A percentile compares a stretch with the other conserved stretches of the same genome.
Evolutionary conservation across 305 asterid species (phyloP).

Genomic region (Fraxinus platypoda): DNA sequence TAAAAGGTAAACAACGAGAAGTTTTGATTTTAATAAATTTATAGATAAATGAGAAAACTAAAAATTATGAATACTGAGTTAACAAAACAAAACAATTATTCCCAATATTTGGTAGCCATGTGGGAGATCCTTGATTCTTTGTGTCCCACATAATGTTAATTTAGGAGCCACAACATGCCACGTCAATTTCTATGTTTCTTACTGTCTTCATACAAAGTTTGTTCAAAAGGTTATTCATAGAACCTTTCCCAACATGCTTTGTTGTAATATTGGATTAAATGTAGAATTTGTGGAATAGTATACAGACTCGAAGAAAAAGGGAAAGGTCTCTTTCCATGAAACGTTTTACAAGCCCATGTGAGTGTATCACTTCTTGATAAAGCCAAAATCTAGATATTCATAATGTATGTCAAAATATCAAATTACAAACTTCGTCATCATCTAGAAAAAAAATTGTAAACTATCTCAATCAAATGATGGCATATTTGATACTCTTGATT

Average conservation of each 20-base stretch:
- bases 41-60: not conserved
- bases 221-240: not conserved
- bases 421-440: not conserved
- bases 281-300: not conserved
- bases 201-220: not conserved
- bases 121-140: not conserved
- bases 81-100: not conserved
- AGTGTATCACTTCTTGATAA: not conserved
- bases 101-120: no score
- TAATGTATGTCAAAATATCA: not conserved
- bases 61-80: not conserved
- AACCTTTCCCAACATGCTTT: conserved; percentile 19
- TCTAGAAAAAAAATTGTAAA: not conserved
- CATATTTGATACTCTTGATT: not conserved
- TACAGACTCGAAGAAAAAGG: not conserved
- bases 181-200: not conserved
- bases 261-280: conserved; percentile 2
- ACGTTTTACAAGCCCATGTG: not conserved
- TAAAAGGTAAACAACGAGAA: no score
- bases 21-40: not conserved
- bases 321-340: not conserved
- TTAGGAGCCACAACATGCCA: not conserved
- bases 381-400: not conserved
- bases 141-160: not conserved
- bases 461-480: not conserved